These are phyloP conservation scores for Geranium incanum DNA, from an alignment of 441 rosid genomes.

Conservation along the genomic window DNA sequence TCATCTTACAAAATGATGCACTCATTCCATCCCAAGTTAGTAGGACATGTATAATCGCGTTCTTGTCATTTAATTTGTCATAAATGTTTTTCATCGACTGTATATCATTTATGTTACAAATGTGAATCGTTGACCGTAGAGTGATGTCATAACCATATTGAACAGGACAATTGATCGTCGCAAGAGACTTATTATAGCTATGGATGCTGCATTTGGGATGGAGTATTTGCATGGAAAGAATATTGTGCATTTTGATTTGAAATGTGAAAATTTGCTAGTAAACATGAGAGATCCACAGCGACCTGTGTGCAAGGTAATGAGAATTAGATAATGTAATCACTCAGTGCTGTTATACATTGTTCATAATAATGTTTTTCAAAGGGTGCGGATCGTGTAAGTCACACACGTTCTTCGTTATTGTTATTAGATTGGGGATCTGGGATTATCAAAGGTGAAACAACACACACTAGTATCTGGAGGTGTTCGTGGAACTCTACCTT, in stretches of 20 bases:
- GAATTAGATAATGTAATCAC: background rate
- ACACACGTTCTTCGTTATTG: slow-evolving; percentile 9
- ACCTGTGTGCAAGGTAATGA: slow-evolving; percentile 84
- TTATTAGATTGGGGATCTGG: slow-evolving; percentile 87
- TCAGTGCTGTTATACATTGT: background rate
- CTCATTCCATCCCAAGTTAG: background rate
- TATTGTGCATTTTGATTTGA: slow-evolving; percentile 94
- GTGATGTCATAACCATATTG: slow-evolving; percentile 14
- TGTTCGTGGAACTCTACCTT: slow-evolving; percentile 95
- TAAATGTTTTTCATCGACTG: background rate
- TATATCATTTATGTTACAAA: background rate
- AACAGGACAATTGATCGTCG: slow-evolving; percentile 90
- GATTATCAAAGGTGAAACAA: slow-evolving; percentile 89
- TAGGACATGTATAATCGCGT: no score
- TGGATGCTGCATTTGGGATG: slow-evolving; percentile 99
- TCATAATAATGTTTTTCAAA: background rate
- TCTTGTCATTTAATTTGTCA: no score
- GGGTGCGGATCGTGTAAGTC: slow-evolving; percentile 13
- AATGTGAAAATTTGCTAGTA: slow-evolving; percentile 90
- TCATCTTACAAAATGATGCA: background rate
- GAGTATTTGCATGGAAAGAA: slow-evolving; percentile 96
- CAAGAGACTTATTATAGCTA: slow-evolving; percentile 93
- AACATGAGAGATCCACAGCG: slow-evolving; percentile 99
- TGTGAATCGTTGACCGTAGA: background rate
- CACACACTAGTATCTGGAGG: slow-evolving; percentile 95